phyloP scores from a whole-genome alignment of 805 yeast genomes.

The Gaillardinia entomophila region DNA sequence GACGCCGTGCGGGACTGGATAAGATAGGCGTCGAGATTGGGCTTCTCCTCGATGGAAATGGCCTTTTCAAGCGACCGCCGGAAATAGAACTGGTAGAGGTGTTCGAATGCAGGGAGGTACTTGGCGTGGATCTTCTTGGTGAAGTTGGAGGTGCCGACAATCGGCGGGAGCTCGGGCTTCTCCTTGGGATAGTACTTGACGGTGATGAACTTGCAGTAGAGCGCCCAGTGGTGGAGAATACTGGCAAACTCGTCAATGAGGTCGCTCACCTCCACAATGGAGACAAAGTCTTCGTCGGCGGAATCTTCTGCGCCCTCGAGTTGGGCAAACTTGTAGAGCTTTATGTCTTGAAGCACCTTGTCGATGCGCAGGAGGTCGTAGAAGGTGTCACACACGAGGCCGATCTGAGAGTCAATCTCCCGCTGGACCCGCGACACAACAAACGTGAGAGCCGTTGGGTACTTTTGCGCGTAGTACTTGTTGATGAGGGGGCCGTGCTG shows the following conservation, averaged over 20 bases:
- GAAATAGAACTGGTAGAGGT: slow-evolving; percentile 59
- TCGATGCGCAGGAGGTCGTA: slow-evolving; percentile 65
- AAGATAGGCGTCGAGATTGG: slow-evolving; percentile 39
- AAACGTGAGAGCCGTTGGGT: slow-evolving; percentile 51
- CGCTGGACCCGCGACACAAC: slow-evolving; percentile 72
- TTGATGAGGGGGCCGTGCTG: slow-evolving; percentile 82
- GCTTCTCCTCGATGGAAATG: slow-evolving; percentile 71
- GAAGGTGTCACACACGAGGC: slow-evolving; percentile 80
- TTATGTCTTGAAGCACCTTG: slow-evolving; percentile 48
- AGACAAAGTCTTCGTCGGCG: slow-evolving; percentile 28
- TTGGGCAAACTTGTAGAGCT: slow-evolving; percentile 38
- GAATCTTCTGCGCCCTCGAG: slow-evolving; percentile 19
- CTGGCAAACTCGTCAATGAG: slow-evolving; percentile 64
- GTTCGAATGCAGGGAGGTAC: slow-evolving; percentile 58
- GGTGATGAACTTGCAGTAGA: slow-evolving; percentile 68
- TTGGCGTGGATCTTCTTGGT: slow-evolving; percentile 48
- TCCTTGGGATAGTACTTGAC: slow-evolving; percentile 53
- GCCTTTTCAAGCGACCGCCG: slow-evolving; percentile 79
- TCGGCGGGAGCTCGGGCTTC: slow-evolving; percentile 37
- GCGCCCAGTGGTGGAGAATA: slow-evolving; percentile 80
- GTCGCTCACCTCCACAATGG: slow-evolving; percentile 64
- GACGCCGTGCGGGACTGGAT: slow-evolving; percentile 9
- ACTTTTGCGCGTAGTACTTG: slow-evolving; percentile 52
- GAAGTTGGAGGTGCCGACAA: slow-evolving; percentile 51
- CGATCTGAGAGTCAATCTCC: slow-evolving; percentile 92